phyloP scores from a whole-genome alignment of 73 alveolate genomes.

The Uronychia binucleata region DNA sequence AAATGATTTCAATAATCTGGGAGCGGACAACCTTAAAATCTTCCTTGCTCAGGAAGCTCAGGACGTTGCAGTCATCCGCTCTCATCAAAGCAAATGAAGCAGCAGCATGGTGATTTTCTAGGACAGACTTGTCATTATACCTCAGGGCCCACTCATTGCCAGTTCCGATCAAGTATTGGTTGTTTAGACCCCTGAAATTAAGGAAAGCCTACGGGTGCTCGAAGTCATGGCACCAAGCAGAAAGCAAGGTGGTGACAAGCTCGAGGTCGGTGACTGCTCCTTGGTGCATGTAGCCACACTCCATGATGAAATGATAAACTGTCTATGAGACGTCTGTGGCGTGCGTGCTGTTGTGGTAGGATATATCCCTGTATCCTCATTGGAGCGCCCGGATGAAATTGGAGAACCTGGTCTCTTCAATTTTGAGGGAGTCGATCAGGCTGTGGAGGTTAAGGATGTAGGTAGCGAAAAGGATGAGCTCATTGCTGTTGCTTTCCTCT shows the following conservation, averaged over 20 bases:
- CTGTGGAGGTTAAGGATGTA: background rate
- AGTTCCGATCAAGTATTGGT: constrained; percentile 40
- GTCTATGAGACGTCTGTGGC: constrained; percentile 58
- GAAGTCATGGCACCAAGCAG: constrained; percentile 18
- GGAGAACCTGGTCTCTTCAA: background rate
- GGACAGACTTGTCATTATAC: constrained; percentile 65
- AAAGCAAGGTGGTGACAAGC: constrained; percentile 2
- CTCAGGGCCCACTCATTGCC: constrained; percentile 55
- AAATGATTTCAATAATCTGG: constrained; percentile 70
- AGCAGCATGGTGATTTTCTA: constrained; percentile 73
- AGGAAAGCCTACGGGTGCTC: constrained; percentile 28
- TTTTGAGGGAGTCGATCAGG: background rate
- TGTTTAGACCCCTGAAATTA: constrained; percentile 58
- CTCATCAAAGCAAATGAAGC: constrained; percentile 55
- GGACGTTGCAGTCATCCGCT: constrained; percentile 60
- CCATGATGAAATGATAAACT: constrained; percentile 4
- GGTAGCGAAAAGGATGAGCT: constrained; percentile 1
- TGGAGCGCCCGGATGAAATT: constrained; percentile 5
- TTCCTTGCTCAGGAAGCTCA: constrained; percentile 50
- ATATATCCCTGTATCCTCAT: constrained; percentile 30
- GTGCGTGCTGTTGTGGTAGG: constrained; percentile 54
- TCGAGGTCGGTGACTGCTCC: constrained; percentile 18
- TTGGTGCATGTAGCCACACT: constrained; percentile 8
- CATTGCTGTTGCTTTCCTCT: constrained; percentile 11
- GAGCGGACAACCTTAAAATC: constrained; percentile 62